Evolutionary conservation across 495 filamentous ascomycete species (phyloP).

Genomic region (Bacidia gigantensis): DNA sequence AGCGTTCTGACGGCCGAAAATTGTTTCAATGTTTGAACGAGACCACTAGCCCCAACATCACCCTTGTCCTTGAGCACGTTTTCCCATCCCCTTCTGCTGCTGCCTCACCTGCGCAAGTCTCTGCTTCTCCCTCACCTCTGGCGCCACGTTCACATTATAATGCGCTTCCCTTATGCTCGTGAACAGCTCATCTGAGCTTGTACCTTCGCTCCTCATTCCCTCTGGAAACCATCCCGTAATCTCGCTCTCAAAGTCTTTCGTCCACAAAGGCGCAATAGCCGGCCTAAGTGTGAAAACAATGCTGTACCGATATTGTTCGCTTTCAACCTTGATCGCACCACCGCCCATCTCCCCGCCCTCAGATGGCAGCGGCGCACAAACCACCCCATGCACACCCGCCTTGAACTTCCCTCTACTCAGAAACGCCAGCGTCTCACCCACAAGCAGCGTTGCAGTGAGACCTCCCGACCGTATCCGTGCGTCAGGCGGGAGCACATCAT

Average conservation of each 20-base stretch:
- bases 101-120: conserved; percentile 3
- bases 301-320: conserved; percentile 9
- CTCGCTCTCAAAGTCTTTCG: conserved; percentile 8
- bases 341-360: background rate
- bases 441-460: conserved; percentile 12
- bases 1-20: too few species aligned
- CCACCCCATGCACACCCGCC: conserved; percentile 13
- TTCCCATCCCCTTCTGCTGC: conserved; percentile 1
- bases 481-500: conserved; percentile 1
- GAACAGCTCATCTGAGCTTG: conserved; percentile 9
- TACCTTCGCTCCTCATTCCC: conserved; percentile 4
- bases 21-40: too few species aligned
- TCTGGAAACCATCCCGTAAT: conserved; percentile 7
- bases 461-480: conserved; percentile 7
- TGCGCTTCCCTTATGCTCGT: conserved; percentile 8
- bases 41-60: too few species aligned
- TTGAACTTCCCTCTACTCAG: conserved; percentile 6
- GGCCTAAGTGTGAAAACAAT: conserved; percentile 13
- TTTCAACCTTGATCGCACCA: background rate
- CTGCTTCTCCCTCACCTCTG: conserved; percentile 13
- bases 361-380: conserved; percentile 10
- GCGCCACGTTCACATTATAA: conserved; percentile 14
- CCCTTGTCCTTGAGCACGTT: background rate
- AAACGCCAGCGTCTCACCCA: conserved; percentile 14
- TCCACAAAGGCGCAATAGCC: conserved; percentile 11